Conservation (phyloP, 768 basidiomycete species). For the Boletales sp. region DNA sequence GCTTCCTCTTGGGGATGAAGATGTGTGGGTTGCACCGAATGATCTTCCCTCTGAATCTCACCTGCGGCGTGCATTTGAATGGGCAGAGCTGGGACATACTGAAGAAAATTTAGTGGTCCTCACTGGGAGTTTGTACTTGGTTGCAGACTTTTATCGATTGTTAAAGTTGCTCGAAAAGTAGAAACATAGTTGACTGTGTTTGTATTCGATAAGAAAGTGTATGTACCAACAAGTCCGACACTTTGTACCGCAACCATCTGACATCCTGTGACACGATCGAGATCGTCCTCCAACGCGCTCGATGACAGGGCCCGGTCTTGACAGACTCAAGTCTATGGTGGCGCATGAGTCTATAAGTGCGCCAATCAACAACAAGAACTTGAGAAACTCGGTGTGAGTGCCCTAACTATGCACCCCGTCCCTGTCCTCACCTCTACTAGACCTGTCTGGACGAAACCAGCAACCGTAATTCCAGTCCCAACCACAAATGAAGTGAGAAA, state of each 20-base stretch:
- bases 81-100: conserved; percentile 26
- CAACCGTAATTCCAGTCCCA: conserved; percentile 24
- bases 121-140: conserved; percentile 91
- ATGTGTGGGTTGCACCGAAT: conserved; percentile 42
- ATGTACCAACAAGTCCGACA: neutral
- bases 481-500: conserved; percentile 11
- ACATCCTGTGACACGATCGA: conserved; percentile 12
- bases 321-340: conserved; percentile 9
- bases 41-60: conserved; percentile 31
- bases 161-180: conserved; percentile 12
- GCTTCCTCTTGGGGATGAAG: conserved; percentile 35
- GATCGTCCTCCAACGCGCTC: conserved; percentile 4
- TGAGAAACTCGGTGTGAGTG: conserved; percentile 23
- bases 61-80: conserved; percentile 50
- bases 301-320: conserved; percentile 7
- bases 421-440: conserved; percentile 4
- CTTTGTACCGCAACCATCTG: neutral
- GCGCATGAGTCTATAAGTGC: conserved; percentile 8
- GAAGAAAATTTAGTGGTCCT: conserved; percentile 57
- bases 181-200: neutral
- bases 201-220: too few species aligned
- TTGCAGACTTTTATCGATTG: conserved; percentile 86
- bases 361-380: conserved; percentile 28
- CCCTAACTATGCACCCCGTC: neutral
- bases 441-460: conserved; percentile 14